Conservation (phyloP, 768 basidiomycete genomes). For the Tulasnella calospora region DNA sequence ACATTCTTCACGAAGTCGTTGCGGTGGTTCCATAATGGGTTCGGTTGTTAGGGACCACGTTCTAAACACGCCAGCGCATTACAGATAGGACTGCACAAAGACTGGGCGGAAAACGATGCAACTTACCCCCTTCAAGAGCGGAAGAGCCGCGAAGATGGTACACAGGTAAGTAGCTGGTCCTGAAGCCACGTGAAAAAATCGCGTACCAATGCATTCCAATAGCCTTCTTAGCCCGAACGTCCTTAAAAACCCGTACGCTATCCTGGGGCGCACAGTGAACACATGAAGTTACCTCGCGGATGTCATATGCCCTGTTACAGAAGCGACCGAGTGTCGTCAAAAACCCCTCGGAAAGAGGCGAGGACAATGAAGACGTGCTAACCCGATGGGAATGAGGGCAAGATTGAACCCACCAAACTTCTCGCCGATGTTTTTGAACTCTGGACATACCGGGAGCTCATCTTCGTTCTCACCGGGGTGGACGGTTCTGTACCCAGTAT, state of each 20-base stretch:
- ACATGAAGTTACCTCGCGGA: constrained; percentile 50
- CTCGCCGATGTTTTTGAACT: constrained; percentile 65
- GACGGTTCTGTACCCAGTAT: constrained; percentile 58
- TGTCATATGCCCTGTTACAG: constrained; percentile 50
- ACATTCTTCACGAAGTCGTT: constrained; percentile 35
- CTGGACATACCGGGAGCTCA: constrained; percentile 61
- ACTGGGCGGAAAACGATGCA: neutral
- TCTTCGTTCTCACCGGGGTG: constrained; percentile 40
- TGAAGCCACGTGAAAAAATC: constrained; percentile 28
- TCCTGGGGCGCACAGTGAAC: constrained; percentile 65
- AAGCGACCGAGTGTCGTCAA: neutral
- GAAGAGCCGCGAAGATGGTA: neutral
- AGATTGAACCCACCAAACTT: constrained; percentile 60
- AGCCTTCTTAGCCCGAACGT: constrained; percentile 54
- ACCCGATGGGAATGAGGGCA: constrained; percentile 58
- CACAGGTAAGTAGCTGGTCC: neutral
- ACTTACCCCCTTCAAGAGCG: neutral
- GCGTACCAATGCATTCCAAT: constrained; percentile 71
- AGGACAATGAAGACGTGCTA: neutral
- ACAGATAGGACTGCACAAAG: neutral
- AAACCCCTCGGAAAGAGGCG: neutral
- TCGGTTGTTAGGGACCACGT: constrained; percentile 31
- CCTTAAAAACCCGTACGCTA: constrained; percentile 61
- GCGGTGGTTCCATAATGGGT: constrained; percentile 39
- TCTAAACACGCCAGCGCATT: neutral